Evolutionary conservation across 148 eudicot genomes (phyloP), one percentile per base, ranked within the genome.

Genomic region (Diospyros kaki): DNA sequence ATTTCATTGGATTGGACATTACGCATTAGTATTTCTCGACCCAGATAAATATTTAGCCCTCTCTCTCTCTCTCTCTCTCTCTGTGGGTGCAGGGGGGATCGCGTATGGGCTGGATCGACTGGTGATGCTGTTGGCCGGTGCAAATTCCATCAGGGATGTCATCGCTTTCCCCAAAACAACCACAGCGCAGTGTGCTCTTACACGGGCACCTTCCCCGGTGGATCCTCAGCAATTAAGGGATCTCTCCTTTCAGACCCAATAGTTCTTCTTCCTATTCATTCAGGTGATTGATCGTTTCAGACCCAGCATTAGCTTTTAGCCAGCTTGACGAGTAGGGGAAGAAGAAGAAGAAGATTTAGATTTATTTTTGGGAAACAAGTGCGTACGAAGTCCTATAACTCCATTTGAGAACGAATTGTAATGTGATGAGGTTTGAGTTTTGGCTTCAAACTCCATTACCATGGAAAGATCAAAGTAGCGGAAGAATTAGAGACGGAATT

Each of bases 151-250:
- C 72, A 83, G 97, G 66, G 98, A 95, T 44, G 98, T 95, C 4
- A 95, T 95, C 9, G 98, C 98, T 64, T 95, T 95, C 78, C 99
- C 98, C 2, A 95, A 95, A 84, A 95, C 96, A 1, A 81, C 87
- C 17, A 87, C 96, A 0, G 99, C 97, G 48, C 97, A 92, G 79
- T 95, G 99, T 79, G 93, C 94, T 75, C 96, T 95, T 43, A 95
- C 99, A 48, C 83, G 83, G 77, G 77, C 99, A n/a, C 99, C 99
- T 53, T 90, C 99, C 0, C 88, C 75, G 69, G 98, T 93, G 18
- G 98, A 91, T 81, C 81, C 90, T 6, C 94, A 88, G 78, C 98
- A 93, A 81, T 86, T 93, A 12, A 86, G 77, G 74, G 96, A 86
- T 79, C 89, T 93, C 51, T 78, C 86, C 1, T 80, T 76, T 62